Percentiles rank a stretch among this genome's conserved stretches.
These are phyloP conservation scores for Jackrogersella minutella DNA, from an alignment of 495 filamentous ascomycete genomes.

Conservation along the genomic window DNA sequence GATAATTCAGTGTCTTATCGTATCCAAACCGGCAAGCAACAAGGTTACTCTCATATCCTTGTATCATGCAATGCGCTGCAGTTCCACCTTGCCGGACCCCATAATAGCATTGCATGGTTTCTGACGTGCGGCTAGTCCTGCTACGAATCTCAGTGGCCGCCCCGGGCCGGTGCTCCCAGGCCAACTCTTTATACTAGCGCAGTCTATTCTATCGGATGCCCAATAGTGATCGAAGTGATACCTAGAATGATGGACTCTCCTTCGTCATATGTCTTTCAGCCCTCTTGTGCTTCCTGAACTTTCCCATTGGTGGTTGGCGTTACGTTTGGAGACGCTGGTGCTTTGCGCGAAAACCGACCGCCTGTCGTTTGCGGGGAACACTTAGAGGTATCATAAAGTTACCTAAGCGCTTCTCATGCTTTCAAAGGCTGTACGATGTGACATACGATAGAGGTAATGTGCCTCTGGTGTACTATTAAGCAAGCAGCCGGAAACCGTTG, in stretches of 20 bases:
- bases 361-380: conserved; percentile 12
- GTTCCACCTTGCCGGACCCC: conserved; percentile 18
- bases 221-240: too few relatives aligned
- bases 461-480: background rate
- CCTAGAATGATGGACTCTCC: conserved; percentile 8
- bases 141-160: conserved; percentile 30
- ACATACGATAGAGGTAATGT: conserved; percentile 1
- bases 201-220: conserved; percentile 12
- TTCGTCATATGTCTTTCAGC: conserved; percentile 29
- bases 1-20: conserved; percentile 16
- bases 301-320: background rate
- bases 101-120: conserved; percentile 32
- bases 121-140: conserved; percentile 38
- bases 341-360: background rate
- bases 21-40: conserved; percentile 4
- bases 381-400: background rate
- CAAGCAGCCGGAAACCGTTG: conserved; percentile 9
- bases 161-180: conserved; percentile 35
- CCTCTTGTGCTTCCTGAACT: conserved; percentile 1
- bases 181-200: conserved; percentile 21
- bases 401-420: background rate
- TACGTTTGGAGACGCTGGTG: background rate
- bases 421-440: conserved; percentile 3
- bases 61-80: conserved; percentile 34
- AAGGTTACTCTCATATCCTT: conserved; percentile 17